Base-by-base conservation (phyloP, 805 yeast species). In the Komagataella ulmi region DNA sequence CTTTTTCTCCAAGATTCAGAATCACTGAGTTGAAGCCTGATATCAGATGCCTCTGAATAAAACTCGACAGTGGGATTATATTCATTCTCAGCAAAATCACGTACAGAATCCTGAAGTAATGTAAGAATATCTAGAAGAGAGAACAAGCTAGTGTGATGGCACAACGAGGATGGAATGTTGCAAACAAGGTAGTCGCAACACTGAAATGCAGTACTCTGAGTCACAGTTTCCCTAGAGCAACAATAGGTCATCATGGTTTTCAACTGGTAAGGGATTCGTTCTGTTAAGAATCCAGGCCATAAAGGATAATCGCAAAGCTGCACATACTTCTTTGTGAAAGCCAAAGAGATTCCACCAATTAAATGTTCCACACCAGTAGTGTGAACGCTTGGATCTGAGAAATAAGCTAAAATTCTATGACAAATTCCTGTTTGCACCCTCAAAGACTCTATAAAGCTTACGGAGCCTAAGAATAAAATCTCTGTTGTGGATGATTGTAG, bases 381-480 rank as follows among this genome's bases (percentile, higher is more conserved):
- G 44, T 75, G 72, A 55, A 88, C 73, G 0, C 95, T 83, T 2
- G 96, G 93, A 61, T 93, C 98, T 1, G 93, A 85, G 58, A 85
- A 83, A 66, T 93, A 93, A 45, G 75, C 73, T 51, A 91, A 73
- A 43, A 81, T 71, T n/a, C 81, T 80, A 0, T 95, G 81, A 57
- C 96, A 85, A 56, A 84, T 83, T 12, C 97, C 98, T 7, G 84
- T 73, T 50, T 76, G 79, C 18, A 86, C 86, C 54, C 99, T 74
- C 50, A 88, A 70, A 17, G 80, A 72, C 69, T 93, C 99, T 44
- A 91, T 73, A 52, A 89, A 74, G 3, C 84, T 71, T 0, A 95
- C 74, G 0, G 98, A 85, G 0, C 96, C 82, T 57, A 93, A 68
- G 63, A 93, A 93, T 86, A 91, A 86, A 56, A 87, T 71, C 59